A percentile compares a stretch with the other conserved stretches of the same genome.
phyloP scores from a whole-genome alignment of 2,329 filamentous ascomycete species.

The Ophiostoma pallidulum region DNA sequence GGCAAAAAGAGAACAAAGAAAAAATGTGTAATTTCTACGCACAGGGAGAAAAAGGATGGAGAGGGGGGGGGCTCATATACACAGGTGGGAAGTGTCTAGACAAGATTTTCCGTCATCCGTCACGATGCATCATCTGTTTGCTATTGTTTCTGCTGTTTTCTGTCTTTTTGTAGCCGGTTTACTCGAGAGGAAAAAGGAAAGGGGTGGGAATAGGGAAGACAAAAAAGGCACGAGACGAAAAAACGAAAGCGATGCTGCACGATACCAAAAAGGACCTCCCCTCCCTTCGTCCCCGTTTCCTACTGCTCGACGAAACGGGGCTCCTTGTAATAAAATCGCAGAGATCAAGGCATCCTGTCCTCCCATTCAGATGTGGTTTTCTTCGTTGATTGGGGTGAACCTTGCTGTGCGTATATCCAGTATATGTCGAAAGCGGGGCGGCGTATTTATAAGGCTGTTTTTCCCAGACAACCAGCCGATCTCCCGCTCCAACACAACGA shows the following conservation, averaged over 20 bases:
- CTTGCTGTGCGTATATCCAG: not conserved
- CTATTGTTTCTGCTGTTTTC: not conserved
- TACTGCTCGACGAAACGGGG: too few relatives aligned
- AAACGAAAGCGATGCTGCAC: not conserved
- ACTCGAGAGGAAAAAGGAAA: not conserved
- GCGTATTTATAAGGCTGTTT: not conserved
- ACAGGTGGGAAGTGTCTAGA: conserved; percentile 5
- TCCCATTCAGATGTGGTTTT: too few relatives aligned
- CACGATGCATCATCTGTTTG: not conserved
- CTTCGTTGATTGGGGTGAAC: not conserved
- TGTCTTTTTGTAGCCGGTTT: not conserved
- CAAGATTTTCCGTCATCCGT: conserved; percentile 4
- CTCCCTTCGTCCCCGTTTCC: not conserved
- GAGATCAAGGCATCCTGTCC: too few relatives aligned
- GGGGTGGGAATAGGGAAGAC: not conserved
- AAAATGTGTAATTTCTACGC: not conserved
- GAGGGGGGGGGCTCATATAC: not conserved
- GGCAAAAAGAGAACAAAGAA: not conserved
- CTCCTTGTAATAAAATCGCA: too few relatives aligned
- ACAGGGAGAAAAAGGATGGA: conserved; percentile 3
- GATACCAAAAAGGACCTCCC: too few relatives aligned
- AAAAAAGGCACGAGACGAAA: not conserved
- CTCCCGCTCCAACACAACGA: too few relatives aligned
- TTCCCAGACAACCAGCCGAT: not conserved
- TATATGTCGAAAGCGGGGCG: not conserved